Base-by-base conservation (phyloP, 208 protist genomes). In the Trypanosoma cruzi region DNA sequence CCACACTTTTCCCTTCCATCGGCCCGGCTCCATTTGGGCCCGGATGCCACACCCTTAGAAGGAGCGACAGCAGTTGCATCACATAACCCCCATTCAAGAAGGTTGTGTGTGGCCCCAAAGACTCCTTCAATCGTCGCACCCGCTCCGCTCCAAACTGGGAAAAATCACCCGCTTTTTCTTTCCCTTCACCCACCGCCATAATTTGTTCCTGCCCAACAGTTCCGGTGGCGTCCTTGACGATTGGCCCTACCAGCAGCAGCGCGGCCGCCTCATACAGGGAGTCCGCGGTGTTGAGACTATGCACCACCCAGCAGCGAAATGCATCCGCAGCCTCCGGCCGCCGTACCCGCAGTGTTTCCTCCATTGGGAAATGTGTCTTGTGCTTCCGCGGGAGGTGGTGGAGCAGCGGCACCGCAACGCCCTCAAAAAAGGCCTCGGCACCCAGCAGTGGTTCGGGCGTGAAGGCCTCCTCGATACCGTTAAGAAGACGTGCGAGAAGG, bases 241-340 rank as follows among this genome's bases (percentile, higher is more conserved):
- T 26, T 10, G 26, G 11, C 11, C 37, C 26, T 11, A 20, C 26
- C 4, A 56, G 61, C 20, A 66, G 36, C 50, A 61, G 28, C 50
- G 20, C 28, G 8, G 49, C 8, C 6, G 50, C 20, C 40, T 54
- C 54, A 20, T 59, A 18, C 44, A 69, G 26, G 5, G 64, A 8
- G 20, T 61, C 64, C 24, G 28, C 32, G 4, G 42, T 52, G 28
- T 69, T 54, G 18, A 69, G 64, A 26, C 24, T 44, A 8, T 69
- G 13, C 5, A 69, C 49, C 22, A 69, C 18, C 64, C 64, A 69
- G 37, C 24, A 50, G 24, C 50, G 46, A 69, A 69, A 69, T n/a
- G 37, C 42, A 37, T 69, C 49, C 2, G n/a, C 18, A 28, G 34
- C 46, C 26, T 46, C 31, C 1, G 18, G 34, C 1, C 24, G 24